Evolutionary conservation across 805 yeast species (phyloP).

Genomic region (Candida hungchunana): DNA sequence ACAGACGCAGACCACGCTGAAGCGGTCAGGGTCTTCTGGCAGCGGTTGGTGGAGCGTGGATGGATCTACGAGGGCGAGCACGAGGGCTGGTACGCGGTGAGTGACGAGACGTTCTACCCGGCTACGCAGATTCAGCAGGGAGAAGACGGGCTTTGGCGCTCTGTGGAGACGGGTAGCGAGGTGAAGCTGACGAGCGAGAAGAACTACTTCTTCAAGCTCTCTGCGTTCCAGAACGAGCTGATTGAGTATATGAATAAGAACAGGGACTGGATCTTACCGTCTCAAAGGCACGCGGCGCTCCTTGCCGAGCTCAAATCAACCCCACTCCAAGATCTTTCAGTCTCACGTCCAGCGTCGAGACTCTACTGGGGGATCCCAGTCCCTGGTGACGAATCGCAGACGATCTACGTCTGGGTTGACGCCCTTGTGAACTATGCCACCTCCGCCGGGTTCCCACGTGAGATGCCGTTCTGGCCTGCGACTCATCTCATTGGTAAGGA

Average conservation of each 20-base stretch:
- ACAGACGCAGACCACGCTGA: constrained; percentile 75
- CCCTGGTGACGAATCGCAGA: constrained; percentile 74
- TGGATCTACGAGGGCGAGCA: constrained; percentile 80
- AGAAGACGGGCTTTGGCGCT: constrained; percentile 34
- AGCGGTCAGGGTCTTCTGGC: constrained; percentile 72
- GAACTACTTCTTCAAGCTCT: constrained; percentile 80
- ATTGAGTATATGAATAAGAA: constrained; percentile 44
- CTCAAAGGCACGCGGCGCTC: constrained; percentile 47
- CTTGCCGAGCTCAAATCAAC: constrained; percentile 50
- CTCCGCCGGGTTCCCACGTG: constrained; percentile 54
- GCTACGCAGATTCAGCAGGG: constrained; percentile 58
- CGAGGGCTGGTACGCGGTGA: constrained; percentile 90
- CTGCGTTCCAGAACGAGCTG: constrained; percentile 53
- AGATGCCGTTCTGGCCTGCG: constrained; percentile 20
- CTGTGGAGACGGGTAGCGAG: constrained; percentile 70
- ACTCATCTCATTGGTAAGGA: constrained; percentile 91
- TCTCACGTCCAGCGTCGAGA: constrained; percentile 78
- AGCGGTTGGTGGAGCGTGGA: constrained; percentile 50
- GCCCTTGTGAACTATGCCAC: constrained; percentile 86
- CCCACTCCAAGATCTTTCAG: constrained; percentile 64
- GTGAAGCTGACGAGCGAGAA: constrained; percentile 75
- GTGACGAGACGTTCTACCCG: constrained; percentile 93
- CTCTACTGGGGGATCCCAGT: constrained; percentile 88
- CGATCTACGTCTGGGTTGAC: constrained; percentile 95
- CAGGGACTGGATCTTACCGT: constrained; percentile 66